phyloP scores from a whole-genome alignment of 257 asterid genomes.

The Gardenia jasminoides region DNA sequence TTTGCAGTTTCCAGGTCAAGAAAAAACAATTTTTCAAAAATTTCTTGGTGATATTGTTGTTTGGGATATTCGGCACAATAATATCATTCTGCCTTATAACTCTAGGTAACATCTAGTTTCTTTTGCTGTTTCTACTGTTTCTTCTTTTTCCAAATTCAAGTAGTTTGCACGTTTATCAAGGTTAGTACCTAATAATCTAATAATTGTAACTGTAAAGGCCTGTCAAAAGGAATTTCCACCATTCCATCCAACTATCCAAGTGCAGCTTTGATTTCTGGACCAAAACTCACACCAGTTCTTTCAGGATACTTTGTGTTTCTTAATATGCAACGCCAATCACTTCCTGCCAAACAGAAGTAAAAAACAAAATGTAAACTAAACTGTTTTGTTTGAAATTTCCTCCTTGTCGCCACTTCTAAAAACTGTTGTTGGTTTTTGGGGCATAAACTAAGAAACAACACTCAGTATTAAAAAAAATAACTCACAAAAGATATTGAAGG shows the following conservation, averaged over 20 bases:
- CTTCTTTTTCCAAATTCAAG: background rate
- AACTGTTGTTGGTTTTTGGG: no score
- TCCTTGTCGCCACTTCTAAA: background rate
- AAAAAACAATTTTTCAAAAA: slow-evolving; percentile 21
- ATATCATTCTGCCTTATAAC: slow-evolving; percentile 17
- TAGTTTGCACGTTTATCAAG: background rate
- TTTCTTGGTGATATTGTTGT: slow-evolving; percentile 8
- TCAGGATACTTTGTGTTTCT: no score
- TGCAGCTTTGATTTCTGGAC: no score
- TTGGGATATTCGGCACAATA: slow-evolving; percentile 19
- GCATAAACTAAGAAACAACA: no score
- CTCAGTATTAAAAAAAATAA: no score
- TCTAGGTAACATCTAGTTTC: slow-evolving; percentile 10
- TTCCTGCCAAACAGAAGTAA: background rate
- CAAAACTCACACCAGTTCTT: no score
- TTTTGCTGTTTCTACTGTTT: background rate
- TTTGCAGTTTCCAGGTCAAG: slow-evolving; percentile 23
- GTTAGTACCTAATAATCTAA: background rate
- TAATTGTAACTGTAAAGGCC: background rate
- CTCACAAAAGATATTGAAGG: no score
- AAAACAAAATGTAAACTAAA: no score
- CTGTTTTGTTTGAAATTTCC: background rate
- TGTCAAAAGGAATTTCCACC: background rate
- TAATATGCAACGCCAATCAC: background rate
- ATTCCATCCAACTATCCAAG: no score